These are phyloP conservation scores for Emericellopsis terricola DNA, from an alignment of 495 filamentous ascomycete genomes.

Conservation along the genomic window DNA sequence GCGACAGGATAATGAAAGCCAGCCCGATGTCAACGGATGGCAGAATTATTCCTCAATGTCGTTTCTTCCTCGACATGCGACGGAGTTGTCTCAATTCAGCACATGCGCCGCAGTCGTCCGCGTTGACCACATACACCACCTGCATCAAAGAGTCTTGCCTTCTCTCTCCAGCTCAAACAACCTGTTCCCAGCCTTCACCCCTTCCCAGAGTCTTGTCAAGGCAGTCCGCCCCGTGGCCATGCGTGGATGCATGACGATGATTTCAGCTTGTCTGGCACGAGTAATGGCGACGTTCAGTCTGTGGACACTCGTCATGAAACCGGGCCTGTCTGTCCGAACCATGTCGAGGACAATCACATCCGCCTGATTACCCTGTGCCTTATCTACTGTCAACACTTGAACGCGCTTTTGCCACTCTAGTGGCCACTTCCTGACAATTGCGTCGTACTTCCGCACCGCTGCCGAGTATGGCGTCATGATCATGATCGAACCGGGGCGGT, in stretches of 20 bases:
- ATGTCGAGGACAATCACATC: conserved; percentile 13
- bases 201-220: too few species aligned
- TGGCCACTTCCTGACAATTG: conserved; percentile 1
- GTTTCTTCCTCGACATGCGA: too few species aligned
- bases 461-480: conserved; percentile 9
- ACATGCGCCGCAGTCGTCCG: too few species aligned
- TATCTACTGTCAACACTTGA: conserved; percentile 9
- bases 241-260: conserved; percentile 7
- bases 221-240: too few species aligned
- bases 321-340: conserved; percentile 2
- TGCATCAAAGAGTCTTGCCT: background rate
- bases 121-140: background rate
- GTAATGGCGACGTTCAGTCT: conserved; percentile 8
- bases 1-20: too few species aligned
- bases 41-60: too few species aligned
- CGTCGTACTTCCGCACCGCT: conserved; percentile 4
- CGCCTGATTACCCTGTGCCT: conserved; percentile 9
- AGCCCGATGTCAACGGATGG: too few species aligned
- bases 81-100: too few species aligned
- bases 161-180: too few species aligned
- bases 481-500: conserved; percentile 7
- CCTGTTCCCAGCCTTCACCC: too few species aligned
- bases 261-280: conserved; percentile 8
- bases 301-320: conserved; percentile 7
- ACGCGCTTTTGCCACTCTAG: conserved; percentile 6